phyloP scores from a whole-genome alignment of 805 yeast genomes.

The Lipomyces yamanashiensis region DNA sequence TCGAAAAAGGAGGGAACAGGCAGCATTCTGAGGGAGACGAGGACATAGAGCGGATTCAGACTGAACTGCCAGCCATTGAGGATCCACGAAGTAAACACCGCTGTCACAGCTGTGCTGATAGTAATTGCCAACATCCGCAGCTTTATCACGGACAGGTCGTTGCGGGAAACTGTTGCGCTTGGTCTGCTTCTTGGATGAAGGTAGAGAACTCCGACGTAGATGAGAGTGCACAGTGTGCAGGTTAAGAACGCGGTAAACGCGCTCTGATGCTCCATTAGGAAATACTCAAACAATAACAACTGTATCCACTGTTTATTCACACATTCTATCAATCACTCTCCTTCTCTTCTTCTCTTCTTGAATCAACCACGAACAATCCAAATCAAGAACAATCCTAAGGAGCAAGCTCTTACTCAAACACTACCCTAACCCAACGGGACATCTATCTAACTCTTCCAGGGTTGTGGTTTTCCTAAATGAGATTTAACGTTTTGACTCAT shows the following conservation, averaged over 20 bases:
- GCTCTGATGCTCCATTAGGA: conserved; percentile 10
- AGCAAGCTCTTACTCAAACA: no score
- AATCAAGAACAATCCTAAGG: no score
- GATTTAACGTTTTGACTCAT: conserved; percentile 8
- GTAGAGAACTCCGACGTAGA: conserved; percentile 39
- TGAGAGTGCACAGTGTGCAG: conserved; percentile 22
- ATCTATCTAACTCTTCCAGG: background rate
- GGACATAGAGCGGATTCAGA: conserved; percentile 13
- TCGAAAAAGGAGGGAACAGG: conserved; percentile 21
- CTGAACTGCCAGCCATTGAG: conserved; percentile 11
- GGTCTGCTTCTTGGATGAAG: conserved; percentile 35
- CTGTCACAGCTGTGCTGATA: conserved; percentile 24
- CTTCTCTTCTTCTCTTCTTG: conserved; percentile 1
- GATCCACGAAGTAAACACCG: conserved; percentile 24
- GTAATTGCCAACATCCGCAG: conserved; percentile 22
- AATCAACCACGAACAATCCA: background rate
- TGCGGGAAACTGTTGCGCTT: conserved; percentile 20
- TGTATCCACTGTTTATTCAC: background rate
- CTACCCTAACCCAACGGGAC: conserved; percentile 3
- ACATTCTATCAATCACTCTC: background rate
- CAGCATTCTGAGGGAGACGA: conserved; percentile 13
- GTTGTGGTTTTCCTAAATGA: background rate
- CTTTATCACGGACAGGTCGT: conserved; percentile 24
- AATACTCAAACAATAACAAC: background rate
- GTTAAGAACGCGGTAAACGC: conserved; percentile 3